Conservation (phyloP, 441 rosid species). For the Rhodomyrtus psidioides region DNA sequence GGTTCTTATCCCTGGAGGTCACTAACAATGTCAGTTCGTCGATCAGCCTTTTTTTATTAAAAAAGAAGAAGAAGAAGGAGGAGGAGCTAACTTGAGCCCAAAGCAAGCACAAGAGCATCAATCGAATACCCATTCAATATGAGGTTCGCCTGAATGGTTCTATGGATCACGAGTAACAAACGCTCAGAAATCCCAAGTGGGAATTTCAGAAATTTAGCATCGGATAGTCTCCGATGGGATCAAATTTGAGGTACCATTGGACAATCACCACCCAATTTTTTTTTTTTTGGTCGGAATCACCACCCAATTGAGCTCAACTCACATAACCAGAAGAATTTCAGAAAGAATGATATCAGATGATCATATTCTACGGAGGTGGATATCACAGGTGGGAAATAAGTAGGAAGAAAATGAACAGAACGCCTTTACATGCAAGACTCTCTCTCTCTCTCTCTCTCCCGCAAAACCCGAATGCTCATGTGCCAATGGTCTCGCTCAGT, state of each 20-base stretch:
- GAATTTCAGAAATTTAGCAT: not conserved
- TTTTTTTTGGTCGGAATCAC: too few relatives aligned
- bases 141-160: not conserved
- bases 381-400: not conserved
- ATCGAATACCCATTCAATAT: not conserved
- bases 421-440: not conserved
- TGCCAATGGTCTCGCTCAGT: constrained; percentile 19
- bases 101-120: not conserved
- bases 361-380: not conserved
- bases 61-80: too few relatives aligned
- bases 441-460: not conserved
- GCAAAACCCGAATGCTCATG: not conserved
- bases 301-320: not conserved
- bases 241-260: not conserved
- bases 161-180: not conserved
- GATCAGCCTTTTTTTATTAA: too few relatives aligned
- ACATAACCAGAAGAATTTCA: not conserved
- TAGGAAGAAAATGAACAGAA: not conserved
- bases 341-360: not conserved
- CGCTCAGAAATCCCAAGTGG: not conserved
- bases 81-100: not conserved
- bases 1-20: not conserved
- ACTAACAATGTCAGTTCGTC: not conserved
- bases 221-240: not conserved
- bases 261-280: not conserved